Percentiles rank a stretch among this genome's conserved stretches.
phyloP scores from a whole-genome alignment of 1,139 yeast species.

The Yamadazyma oceani region DNA sequence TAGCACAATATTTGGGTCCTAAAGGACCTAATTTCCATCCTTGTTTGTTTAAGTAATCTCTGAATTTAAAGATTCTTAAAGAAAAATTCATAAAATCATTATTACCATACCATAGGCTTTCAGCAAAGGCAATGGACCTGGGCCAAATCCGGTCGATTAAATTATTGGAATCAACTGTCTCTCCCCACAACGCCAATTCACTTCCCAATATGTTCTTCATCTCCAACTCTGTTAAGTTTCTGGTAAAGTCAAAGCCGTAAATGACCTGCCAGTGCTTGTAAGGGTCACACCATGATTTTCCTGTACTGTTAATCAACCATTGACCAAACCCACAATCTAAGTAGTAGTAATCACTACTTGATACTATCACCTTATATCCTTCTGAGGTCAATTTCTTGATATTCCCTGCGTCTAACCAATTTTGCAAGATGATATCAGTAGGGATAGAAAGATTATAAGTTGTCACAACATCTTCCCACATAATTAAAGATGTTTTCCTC shows the following conservation, averaged over 20 bases:
- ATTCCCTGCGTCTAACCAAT: slow-evolving; percentile 35
- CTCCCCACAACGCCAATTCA: slow-evolving; percentile 49
- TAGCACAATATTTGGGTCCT: slow-evolving; percentile 41
- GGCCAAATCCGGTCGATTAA: slow-evolving; percentile 49
- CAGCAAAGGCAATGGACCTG: slow-evolving; percentile 49
- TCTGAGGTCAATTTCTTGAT: slow-evolving; percentile 30
- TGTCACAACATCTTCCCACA: slow-evolving; percentile 51
- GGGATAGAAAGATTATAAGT: slow-evolving; percentile 26
- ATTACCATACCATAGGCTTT: slow-evolving; percentile 48
- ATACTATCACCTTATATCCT: slow-evolving; percentile 48
- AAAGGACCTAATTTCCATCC: slow-evolving; percentile 41
- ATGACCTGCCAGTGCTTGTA: slow-evolving; percentile 49
- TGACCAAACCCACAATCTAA: slow-evolving; percentile 52
- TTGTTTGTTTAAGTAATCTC: slow-evolving; percentile 43
- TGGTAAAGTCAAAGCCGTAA: slow-evolving; percentile 38
- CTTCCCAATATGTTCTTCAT: slow-evolving; percentile 40
- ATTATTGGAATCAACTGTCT: slow-evolving; percentile 39
- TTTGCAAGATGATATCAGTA: slow-evolving; percentile 32
- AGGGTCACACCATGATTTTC: slow-evolving; percentile 53
- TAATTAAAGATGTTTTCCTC: slow-evolving; percentile 25
- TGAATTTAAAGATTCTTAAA: slow-evolving; percentile 41
- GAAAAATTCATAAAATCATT: slow-evolving; percentile 33
- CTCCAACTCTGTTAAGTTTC: slow-evolving; percentile 34
- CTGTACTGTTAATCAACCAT: slow-evolving; percentile 41
- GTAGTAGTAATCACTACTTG: slow-evolving; percentile 37